phyloP scores from a whole-genome alignment of 495 filamentous ascomycete species.

The Penicillium tannophilum region DNA sequence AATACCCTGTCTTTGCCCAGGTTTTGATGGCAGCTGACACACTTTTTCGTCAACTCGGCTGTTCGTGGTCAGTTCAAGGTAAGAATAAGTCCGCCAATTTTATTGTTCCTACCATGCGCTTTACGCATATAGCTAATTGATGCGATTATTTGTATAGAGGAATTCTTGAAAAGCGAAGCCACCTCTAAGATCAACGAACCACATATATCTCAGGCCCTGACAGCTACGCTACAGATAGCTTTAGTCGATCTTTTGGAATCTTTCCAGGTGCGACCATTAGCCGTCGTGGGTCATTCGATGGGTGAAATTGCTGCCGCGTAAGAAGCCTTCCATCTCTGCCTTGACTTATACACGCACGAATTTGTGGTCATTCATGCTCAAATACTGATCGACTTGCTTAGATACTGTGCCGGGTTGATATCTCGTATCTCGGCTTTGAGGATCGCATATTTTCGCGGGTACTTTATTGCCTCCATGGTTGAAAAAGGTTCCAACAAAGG shows the following conservation, averaged over 20 bases:
- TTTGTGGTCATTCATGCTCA: too few species aligned
- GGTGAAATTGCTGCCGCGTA: conserved; percentile 59
- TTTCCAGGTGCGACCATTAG: conserved; percentile 24
- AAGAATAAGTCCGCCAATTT: too few species aligned
- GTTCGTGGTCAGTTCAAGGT: too few species aligned
- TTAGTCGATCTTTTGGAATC: conserved; percentile 33
- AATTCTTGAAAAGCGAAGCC: background rate
- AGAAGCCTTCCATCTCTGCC: too few species aligned
- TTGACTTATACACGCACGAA: too few species aligned
- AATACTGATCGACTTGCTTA: too few species aligned
- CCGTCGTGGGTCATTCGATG: conserved; percentile 61
- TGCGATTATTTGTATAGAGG: background rate
- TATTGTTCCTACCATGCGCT: too few species aligned
- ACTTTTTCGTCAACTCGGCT: background rate
- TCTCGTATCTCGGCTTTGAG: conserved; percentile 34
- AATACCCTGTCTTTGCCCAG: conserved; percentile 15
- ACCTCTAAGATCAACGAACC: conserved; percentile 14
- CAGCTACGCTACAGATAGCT: conserved; percentile 34
- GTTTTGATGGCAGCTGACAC: background rate
- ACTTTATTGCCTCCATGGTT: too few species aligned
- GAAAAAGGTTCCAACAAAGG: too few species aligned
- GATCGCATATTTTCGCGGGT: conserved; percentile 35
- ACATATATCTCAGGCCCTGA: conserved; percentile 25
- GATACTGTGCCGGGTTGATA: too few species aligned
- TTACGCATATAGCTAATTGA: too few species aligned